Evolutionary conservation across 2,329 filamentous ascomycete species (phyloP).

Genomic region (Fusarium nisikadoi): DNA sequence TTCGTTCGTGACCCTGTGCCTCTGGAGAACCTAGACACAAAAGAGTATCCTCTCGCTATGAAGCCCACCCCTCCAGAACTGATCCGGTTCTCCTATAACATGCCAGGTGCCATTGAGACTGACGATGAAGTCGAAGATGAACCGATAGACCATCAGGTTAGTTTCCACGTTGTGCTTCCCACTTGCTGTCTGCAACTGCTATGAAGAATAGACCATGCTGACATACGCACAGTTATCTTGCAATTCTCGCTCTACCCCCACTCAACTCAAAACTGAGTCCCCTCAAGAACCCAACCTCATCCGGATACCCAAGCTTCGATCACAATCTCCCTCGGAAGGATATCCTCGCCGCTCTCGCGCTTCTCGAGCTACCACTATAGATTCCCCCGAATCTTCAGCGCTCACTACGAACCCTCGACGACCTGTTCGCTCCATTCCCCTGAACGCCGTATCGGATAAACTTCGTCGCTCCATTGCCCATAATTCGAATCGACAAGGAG

Average conservation of each 20-base stretch:
- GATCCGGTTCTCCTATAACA: conserved; percentile 78
- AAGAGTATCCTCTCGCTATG: conserved; percentile 88
- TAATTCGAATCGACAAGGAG: conserved; percentile 41
- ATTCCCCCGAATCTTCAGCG: conserved; percentile 45
- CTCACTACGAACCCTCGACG: conserved; percentile 39
- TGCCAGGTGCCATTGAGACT: conserved; percentile 53
- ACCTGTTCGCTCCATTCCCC: conserved; percentile 43
- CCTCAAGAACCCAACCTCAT: conserved; percentile 42
- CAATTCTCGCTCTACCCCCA: conserved; percentile 42
- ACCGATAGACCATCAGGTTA: conserved; percentile 36
- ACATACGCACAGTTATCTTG: conserved; percentile 31
- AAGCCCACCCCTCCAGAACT: conserved; percentile 84
- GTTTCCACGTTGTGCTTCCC: neutral
- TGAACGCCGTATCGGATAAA: conserved; percentile 49
- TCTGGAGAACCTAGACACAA: conserved; percentile 79
- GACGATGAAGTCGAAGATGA: conserved; percentile 41
- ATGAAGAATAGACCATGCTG: neutral
- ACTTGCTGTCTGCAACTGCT: neutral
- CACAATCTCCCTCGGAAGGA: conserved; percentile 50
- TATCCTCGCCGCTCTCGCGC: conserved; percentile 47
- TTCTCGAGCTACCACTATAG: conserved; percentile 44
- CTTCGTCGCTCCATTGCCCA: conserved; percentile 50
- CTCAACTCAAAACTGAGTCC: conserved; percentile 43
- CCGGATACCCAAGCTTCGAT: conserved; percentile 46
- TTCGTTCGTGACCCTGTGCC: conserved; percentile 78